Conservation (phyloP, 2,329 filamentous ascomycete genomes). For the Aaosphaeria pasadenensis region DNA sequence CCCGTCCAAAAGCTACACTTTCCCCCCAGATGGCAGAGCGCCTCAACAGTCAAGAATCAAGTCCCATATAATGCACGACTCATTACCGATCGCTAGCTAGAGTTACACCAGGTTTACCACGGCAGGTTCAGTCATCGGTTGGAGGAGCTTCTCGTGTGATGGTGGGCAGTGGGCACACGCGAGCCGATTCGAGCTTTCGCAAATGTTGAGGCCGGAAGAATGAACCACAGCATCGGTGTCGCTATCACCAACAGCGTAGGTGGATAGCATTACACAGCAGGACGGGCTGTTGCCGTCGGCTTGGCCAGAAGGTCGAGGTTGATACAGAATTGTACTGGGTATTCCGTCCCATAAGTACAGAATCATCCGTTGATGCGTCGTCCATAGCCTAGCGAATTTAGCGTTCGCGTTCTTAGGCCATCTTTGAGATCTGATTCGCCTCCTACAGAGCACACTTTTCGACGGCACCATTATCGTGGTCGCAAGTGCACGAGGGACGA, state of each 20-base stretch:
- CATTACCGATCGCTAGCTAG: not conserved
- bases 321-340: slow-evolving; percentile 1
- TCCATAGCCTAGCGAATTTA: slow-evolving; percentile 19
- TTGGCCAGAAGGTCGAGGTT: slow-evolving; percentile 18
- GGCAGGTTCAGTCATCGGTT: slow-evolving; percentile 9
- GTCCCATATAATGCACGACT: no score
- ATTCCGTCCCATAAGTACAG: no score
- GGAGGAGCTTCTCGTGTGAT: slow-evolving; percentile 6
- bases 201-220: slow-evolving; percentile 15
- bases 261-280: slow-evolving; percentile 10
- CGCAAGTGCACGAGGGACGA: slow-evolving; percentile 19
- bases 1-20: no score
- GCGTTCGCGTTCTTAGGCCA: slow-evolving; percentile 11
- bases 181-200: slow-evolving; percentile 14
- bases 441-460: slow-evolving; percentile 12
- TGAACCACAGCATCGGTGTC: slow-evolving; percentile 7
- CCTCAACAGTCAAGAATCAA: no score
- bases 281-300: slow-evolving; percentile 7
- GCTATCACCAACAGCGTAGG: slow-evolving; percentile 1
- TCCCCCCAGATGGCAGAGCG: no score
- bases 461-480: slow-evolving; percentile 15
- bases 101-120: not conserved
- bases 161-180: slow-evolving; percentile 11
- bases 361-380: slow-evolving; percentile 17
- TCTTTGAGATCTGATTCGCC: slow-evolving; percentile 30